Evolutionary conservation across 2,329 filamentous ascomycete species (phyloP).

Genomic region (Pestalotiopsis sp.): DNA sequence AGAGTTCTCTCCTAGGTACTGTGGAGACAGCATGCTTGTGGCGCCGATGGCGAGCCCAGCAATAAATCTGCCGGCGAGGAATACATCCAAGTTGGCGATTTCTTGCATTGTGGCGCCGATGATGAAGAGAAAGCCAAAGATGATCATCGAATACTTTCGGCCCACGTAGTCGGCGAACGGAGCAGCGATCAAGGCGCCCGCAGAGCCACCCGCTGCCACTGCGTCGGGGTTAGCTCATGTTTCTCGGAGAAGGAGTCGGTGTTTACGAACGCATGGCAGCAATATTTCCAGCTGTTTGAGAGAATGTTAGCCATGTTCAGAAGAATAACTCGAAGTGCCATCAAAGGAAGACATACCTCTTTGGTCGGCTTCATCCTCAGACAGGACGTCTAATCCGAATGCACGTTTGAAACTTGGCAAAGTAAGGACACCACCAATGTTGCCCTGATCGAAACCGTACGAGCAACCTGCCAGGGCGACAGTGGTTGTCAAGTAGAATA

Average conservation of each 20-base stretch:
- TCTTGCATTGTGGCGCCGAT: slow-evolving; percentile 37
- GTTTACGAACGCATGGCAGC: slow-evolving; percentile 33
- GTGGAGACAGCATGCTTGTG: slow-evolving; percentile 41
- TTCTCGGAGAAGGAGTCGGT: neutral
- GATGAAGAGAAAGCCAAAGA: slow-evolving; percentile 35
- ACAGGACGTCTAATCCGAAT: slow-evolving; percentile 35
- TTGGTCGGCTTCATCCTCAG: slow-evolving; percentile 30
- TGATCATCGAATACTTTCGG: slow-evolving; percentile 35
- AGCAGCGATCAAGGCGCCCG: slow-evolving; percentile 38
- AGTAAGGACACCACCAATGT: slow-evolving; percentile 41
- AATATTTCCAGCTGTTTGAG: slow-evolving; percentile 29
- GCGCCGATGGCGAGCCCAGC: slow-evolving; percentile 37
- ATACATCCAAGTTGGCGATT: slow-evolving; percentile 35
- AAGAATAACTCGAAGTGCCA: neutral
- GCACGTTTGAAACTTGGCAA: slow-evolving; percentile 37
- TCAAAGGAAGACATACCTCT: slow-evolving; percentile 10
- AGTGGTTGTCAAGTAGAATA: slow-evolving; percentile 34
- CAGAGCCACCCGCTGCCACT: slow-evolving; percentile 39
- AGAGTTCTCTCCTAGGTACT: slow-evolving; percentile 43
- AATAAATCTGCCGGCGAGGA: slow-evolving; percentile 40
- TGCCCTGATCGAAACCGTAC: slow-evolving; percentile 42
- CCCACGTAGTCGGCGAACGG: slow-evolving; percentile 40
- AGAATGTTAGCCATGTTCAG: neutral
- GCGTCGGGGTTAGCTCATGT: slow-evolving; percentile 4
- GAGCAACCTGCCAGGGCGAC: slow-evolving; percentile 40